Base-by-base conservation (phyloP, 257 asterid species). In the Datura wrightii region DNA sequence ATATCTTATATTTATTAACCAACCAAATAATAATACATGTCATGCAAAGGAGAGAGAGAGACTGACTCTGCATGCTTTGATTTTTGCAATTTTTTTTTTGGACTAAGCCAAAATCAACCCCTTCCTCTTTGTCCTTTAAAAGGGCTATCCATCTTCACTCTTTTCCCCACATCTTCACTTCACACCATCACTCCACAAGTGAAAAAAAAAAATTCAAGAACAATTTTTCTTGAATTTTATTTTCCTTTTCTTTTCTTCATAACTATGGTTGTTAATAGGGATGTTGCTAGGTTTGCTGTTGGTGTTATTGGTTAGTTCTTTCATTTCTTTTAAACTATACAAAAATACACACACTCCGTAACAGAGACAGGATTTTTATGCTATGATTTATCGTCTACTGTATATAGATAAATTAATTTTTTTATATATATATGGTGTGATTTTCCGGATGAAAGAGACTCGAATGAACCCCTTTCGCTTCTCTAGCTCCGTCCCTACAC, bases 251-350 rank as follows among this genome's bases (percentile, higher is more conserved):
- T 50, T 76, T 50, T 14, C 46, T 76, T 50, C 46, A 13, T 31
- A 76, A 44, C 7, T 86, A 93, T 93, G 97, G 8, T 42, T 92
- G 37, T 85, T 93, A 4, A 50, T 48, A 86, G 82, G 56, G 95
- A 92, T 0, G 85, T 81, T 55, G 86, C 86, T 65, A 92, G 97
- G 8, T 91, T 90, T 9, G 72, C 82, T 39, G 94, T 93, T 87
- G 98, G 98, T 31, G 81, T 94, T 83, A 72, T 91, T 83, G 98
- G 98, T 93, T 72, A 76, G 91, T 80, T 78, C 14, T 41, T 24
- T 71, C 14, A 4, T 39, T 5, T 18, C 46, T 55, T 8, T 7
- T 6, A 4, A 0, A 34, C 4, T 14, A 34, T 5, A 19, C 0
- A 44, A 71, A 44, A 1, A 44, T 8, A 18, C 0, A 8, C 1